These are phyloP conservation scores for Phylloporus sp. DNA, from an alignment of 768 basidiomycete species.

Conservation along the genomic window DNA sequence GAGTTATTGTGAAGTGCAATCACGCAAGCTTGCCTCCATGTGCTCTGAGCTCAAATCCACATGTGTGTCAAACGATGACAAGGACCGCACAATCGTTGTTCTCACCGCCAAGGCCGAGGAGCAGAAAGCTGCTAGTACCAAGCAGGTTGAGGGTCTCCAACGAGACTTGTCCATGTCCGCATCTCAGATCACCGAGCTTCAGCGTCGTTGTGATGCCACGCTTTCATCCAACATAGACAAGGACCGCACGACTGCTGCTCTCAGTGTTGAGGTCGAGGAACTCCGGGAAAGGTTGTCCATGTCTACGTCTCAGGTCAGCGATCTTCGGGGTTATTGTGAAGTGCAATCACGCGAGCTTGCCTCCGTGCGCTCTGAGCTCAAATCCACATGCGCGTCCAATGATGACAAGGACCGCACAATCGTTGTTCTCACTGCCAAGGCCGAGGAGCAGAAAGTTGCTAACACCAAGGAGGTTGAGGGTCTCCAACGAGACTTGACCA, in stretches of 20 bases:
- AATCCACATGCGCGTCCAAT: no score
- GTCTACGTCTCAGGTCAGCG: no score
- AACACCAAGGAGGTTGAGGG: no score
- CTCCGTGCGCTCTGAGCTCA: not conserved
- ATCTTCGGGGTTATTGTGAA: no score
- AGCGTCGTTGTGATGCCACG: no score
- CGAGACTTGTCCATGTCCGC: not conserved
- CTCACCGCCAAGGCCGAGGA: not conserved
- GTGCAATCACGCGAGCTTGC: not conserved
- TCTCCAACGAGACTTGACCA: no score
- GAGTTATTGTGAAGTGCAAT: no score
- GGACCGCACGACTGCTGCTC: no score
- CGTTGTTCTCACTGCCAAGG: not conserved
- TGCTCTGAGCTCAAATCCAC: constrained; percentile 1
- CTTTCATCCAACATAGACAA: no score
- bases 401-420: not conserved
- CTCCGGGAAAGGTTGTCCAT: no score
- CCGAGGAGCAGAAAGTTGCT: not conserved
- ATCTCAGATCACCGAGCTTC: constrained; percentile 1
- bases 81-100: not conserved
- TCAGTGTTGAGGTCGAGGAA: no score
- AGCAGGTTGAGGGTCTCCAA: constrained; percentile 2
- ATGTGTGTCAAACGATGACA: no score
- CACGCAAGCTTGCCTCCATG: not conserved
- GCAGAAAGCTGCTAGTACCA: not conserved